Base-by-base conservation (phyloP, 495 filamentous ascomycete genomes). In the Penicillium lagena region DNA sequence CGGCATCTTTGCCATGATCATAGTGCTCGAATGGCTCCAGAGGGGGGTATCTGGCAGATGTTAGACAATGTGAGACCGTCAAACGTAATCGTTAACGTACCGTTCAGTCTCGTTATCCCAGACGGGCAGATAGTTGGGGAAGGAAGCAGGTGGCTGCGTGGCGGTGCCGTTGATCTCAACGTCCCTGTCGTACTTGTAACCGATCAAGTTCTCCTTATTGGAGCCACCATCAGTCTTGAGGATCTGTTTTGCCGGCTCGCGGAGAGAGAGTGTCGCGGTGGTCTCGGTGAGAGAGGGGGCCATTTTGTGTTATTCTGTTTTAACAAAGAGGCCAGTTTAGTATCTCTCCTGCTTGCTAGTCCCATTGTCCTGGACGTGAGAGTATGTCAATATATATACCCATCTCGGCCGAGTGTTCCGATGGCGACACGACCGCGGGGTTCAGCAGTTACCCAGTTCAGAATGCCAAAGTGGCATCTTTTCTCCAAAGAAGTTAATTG, bases 121-220 rank as follows among this genome's bases (percentile, higher is more conserved):
- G 2, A 80, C 83, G 8, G 86, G 85, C 9, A 91, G 75, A 59
- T 91, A 91, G 56, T 90, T 72, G 1, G 80, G 81, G 55, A 85
- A 90, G 10, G 68, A 62, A 0, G 75, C 83, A 64, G 69, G 63
- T 14, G 63, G 56, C 43, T 70, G 64, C 50, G 64, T 72, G 9
- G 52, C 56, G 38, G 69, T 69, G 8, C 73, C 73, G 43, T 74
- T 64, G 15, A 67, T 42, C 43, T 76, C 72, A 10, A 57, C 45
- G 2, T 68, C 63, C 39, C 67, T 63, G 12, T 67, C 60, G 40
- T 64, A 70, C 42, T 76, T 68, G 46, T 76, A 79, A 48, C 74
- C 71, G 37, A 68, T 70, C 28, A 75, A 54, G 37, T 81, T 67
- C 54, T 85, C 80, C 67, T 85, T 85, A 64, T 85, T 85, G 37